Base-by-base conservation (phyloP, 169 alveolate species). In the Sarcocystis neurona region DNA sequence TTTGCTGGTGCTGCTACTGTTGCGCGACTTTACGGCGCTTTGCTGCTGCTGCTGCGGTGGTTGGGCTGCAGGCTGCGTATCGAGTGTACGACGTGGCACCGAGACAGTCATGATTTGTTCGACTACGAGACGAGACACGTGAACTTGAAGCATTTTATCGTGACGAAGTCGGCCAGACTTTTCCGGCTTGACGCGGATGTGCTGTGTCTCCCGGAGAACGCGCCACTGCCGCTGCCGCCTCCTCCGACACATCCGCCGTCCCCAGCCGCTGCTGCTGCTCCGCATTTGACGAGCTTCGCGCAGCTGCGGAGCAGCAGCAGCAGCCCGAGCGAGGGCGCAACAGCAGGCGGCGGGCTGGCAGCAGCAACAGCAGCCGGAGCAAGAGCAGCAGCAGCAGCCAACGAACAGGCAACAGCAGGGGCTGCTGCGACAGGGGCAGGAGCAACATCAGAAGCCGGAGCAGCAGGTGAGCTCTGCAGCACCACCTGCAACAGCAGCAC, bases 91-190 rank as follows among this genome's bases (percentile, higher is more conserved):
- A 97, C 99, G 23, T 97, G 99, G 99, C 93, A 96, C 60, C 93
- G 99, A 50, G 99, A 97, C 94, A 94, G 97, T 70, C 99, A 97
- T 85, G 99, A 97, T 78, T 95, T 97, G 78, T 97, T 97, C 92
- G 99, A 97, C 95, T 97, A 97, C 89, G 99, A 97, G 94, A 96
- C 98, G 20, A 95, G 94, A 43, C 98, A 96, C 75, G 94, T 96
- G 50, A 75, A 84, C 87, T 60, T 84, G 50, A 60, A 72, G 78
- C 82, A 84, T 53, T 90, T 90, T 89, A 41, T 92, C 84, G 96
- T 93, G 88, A 92, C 92, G 88, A 86, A 79, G 8, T 47, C 93
- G 34, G 89, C 87, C 79, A 75, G 70, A 0, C 53, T 66, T 4
- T 82, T 82, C 50, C 85, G 93, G 2, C 0, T n/a, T 2, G 90